Evolutionary conservation across 2,329 filamentous ascomycete genomes (phyloP).

Genomic region (Aplosporella prunicola): DNA sequence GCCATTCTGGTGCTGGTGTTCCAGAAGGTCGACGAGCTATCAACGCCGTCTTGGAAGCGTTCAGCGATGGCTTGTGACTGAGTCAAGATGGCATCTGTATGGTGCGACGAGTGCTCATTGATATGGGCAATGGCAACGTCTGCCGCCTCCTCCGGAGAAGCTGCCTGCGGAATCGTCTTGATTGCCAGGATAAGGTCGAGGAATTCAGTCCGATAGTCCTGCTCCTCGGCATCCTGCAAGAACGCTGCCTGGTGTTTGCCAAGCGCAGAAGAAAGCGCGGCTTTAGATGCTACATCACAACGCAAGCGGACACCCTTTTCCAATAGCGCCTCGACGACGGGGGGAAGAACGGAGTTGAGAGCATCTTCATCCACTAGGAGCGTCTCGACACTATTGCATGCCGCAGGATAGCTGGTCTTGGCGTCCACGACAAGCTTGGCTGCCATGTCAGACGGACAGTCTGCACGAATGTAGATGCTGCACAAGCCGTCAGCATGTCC

Average conservation of each 20-base stretch:
- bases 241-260: slow-evolving; percentile 31
- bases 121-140: slow-evolving; percentile 76
- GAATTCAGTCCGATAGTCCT: slow-evolving; percentile 83
- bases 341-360: slow-evolving; percentile 57
- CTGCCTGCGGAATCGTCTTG: slow-evolving; percentile 53
- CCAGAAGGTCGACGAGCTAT: slow-evolving; percentile 92
- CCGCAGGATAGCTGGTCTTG: slow-evolving; percentile 89
- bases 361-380: slow-evolving; percentile 71
- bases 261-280: slow-evolving; percentile 46
- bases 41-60: slow-evolving; percentile 73
- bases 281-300: slow-evolving; percentile 64
- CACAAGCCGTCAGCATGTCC: slow-evolving; percentile 95
- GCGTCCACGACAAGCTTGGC: slow-evolving; percentile 75
- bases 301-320: slow-evolving; percentile 70
- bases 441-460: slow-evolving; percentile 64
- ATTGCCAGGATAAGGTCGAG: slow-evolving; percentile 75
- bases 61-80: slow-evolving; percentile 58
- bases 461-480: slow-evolving; percentile 70
- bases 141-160: slow-evolving; percentile 29
- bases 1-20: slow-evolving; percentile 91
- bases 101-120: slow-evolving; percentile 83
- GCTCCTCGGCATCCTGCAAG: slow-evolving; percentile 56
- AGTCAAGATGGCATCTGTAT: slow-evolving; percentile 88
- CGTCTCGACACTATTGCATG: slow-evolving; percentile 91
- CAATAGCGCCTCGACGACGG: slow-evolving; percentile 63